Evolutionary conservation across 768 basidiomycete genomes (phyloP).

Genomic region (Phaeotremella skinneri): DNA sequence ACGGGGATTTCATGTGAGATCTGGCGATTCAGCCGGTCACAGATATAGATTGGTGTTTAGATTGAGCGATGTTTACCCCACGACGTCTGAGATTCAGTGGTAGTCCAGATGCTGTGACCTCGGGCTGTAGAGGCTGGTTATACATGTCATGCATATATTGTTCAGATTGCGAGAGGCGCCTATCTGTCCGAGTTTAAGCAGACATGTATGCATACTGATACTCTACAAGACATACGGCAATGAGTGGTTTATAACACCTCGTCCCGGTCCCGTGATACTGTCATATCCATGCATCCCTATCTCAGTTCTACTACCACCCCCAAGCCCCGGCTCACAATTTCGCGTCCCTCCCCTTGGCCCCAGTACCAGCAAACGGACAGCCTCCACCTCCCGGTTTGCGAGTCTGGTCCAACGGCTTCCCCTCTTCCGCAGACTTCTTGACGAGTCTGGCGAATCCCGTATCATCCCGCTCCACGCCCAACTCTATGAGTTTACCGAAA

Average conservation of each 20-base stretch:
- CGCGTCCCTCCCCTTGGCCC: conserved; percentile 22
- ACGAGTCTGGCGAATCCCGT: conserved; percentile 50
- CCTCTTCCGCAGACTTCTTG: conserved; percentile 47
- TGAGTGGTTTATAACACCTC: too few species aligned
- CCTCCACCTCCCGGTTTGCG: conserved; percentile 35
- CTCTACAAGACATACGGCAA: not conserved
- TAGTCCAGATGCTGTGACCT: not conserved
- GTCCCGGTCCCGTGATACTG: too few species aligned
- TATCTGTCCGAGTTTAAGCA: too few species aligned
- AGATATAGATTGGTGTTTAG: not conserved
- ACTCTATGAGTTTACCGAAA: conserved; percentile 52
- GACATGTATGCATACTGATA: conserved; percentile 1
- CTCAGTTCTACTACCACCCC: not conserved
- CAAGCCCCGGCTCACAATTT: conserved; percentile 24
- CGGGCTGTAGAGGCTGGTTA: not conserved
- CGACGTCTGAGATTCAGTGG: not conserved
- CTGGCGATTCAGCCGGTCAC: conserved; percentile 54
- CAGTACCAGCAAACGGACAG: conserved; percentile 47
- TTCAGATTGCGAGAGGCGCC: too few species aligned
- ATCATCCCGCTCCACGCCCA: conserved; percentile 51
- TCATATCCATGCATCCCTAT: too few species aligned
- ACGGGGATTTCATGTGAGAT: conserved; percentile 90
- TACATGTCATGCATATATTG: not conserved
- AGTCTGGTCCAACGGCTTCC: conserved; percentile 46
- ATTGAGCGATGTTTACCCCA: not conserved